phyloP scores from a whole-genome alignment of 345 rosid species.

The Gynandropsis gynandra region DNA sequence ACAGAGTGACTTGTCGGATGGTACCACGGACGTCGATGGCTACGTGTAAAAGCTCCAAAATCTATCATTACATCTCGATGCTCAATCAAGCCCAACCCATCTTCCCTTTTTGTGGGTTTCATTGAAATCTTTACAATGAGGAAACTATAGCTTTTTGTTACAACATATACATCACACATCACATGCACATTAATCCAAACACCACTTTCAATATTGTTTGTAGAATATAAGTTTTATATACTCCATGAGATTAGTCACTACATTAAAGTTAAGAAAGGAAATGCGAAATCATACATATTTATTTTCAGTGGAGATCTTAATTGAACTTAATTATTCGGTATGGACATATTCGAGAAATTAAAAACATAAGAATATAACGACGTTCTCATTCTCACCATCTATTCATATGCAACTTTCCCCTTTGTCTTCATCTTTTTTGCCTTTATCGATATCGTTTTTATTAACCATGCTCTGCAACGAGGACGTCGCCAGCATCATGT shows the following conservation, averaged over 20 bases:
- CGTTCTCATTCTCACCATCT: conserved; percentile 27
- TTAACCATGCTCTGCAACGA: neutral
- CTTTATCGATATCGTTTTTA: neutral
- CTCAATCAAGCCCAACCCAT: neutral
- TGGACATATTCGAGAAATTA: conserved; percentile 19
- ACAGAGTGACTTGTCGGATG: too few species aligned
- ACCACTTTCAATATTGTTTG: neutral
- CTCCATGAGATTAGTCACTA: too few species aligned
- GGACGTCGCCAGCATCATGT: too few species aligned
- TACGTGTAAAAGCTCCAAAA: too few species aligned
- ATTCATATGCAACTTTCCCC: conserved; percentile 15
- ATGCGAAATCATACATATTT: too few species aligned
- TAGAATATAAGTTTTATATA: neutral
- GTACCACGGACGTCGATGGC: too few species aligned
- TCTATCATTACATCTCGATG: too few species aligned
- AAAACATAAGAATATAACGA: conserved; percentile 23
- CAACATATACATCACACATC: neutral
- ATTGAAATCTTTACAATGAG: neutral
- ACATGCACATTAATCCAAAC: neutral
- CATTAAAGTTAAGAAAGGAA: too few species aligned
- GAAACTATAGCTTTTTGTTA: neutral
- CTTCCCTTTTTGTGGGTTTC: neutral
- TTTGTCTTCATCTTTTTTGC: too few species aligned
- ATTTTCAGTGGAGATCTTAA: too few species aligned
- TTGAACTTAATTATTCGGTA: too few species aligned